Evolutionary conservation across 106 monocot genomes (phyloP), one percentile per base, ranked within the genome.

Genomic region (Agapanthus africanus): DNA sequence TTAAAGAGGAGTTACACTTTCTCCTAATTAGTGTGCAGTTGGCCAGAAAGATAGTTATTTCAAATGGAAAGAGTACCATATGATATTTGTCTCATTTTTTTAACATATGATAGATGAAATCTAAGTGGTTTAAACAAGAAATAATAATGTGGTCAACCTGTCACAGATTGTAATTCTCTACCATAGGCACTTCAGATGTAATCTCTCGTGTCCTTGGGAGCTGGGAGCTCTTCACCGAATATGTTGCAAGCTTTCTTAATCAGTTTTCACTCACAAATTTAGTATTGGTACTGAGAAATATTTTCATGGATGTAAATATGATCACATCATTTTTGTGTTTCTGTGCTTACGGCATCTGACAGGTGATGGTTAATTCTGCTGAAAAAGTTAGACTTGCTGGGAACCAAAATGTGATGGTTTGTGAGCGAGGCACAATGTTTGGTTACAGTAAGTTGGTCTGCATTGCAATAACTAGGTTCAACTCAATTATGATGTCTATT

Each of bases 401-500:
- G 26, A 94, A 94, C 74, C 73, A 73, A 42, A 90, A 94, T 76
- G 94, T 94, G 35, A 90, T 94, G 90, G 90, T 94, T 72, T 94
- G 94, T 74, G 94, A 94, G 54, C 84, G 94, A 70, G 94, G 94
- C 65, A 87, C 90, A 68, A 87, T 94, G 94, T 90, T 90, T 73
- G 94, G 94, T 25, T 94, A 94, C 66, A 90, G 94, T 94, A 87
- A 80, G 87, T n/a, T n/a, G n/a, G n/a, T 84, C 39, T 25, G 10
- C 39, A 39, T 19, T 61, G n/a, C n/a, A 61, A 34, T 61, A 15
- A 5, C 28, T 49, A 26, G 41, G 13, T 15, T 59, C 0, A 33
- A 59, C 14, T 15, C 1, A 31, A 16, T 33, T 59, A n/a, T n/a
- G 59, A 7, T 25, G 25, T 33, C 4, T 59, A 32, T 0, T 59